Conservation (phyloP, 148 eudicot species). For the Tetragonia tetragonoides region DNA sequence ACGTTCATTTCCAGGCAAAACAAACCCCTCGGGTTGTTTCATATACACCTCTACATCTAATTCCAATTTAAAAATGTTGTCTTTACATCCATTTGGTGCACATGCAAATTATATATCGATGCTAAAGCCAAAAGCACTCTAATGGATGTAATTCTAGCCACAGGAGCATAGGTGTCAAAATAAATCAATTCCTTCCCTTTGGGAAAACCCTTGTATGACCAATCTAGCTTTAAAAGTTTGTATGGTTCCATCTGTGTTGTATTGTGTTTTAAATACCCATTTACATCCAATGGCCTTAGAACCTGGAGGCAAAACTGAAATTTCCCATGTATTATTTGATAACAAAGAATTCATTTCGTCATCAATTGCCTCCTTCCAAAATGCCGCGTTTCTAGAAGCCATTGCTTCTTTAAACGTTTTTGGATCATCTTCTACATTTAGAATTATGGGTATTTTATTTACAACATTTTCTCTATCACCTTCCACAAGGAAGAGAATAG, state of each 20-base stretch:
- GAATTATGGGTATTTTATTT: neutral
- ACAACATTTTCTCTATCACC: neutral
- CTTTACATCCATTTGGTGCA: slow-evolving; percentile 13
- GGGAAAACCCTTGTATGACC: no score
- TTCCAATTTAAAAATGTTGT: neutral
- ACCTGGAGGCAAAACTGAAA: no score
- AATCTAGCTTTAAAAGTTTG: slow-evolving; percentile 8
- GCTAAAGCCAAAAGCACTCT: neutral
- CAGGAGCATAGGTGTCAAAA: slow-evolving; percentile 20
- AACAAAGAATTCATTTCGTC: slow-evolving; percentile 18
- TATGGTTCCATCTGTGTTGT: no score
- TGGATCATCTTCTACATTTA: slow-evolving; percentile 12
- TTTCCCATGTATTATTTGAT: neutral
- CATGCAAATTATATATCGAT: slow-evolving; percentile 2
- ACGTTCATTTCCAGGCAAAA: neutral
- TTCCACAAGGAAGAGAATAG: neutral
- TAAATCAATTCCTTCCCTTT: neutral
- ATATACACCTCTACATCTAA: neutral
- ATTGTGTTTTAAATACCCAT: no score
- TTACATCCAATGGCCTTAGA: no score
- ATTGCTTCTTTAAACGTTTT: slow-evolving; percentile 16
- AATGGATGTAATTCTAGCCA: slow-evolving; percentile 16
- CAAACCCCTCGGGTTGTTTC: neutral
- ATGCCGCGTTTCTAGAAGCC: slow-evolving; percentile 13
- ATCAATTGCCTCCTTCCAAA: slow-evolving; percentile 19